Percentiles rank a stretch among this genome's conserved stretches.
Evolutionary conservation across 2,329 filamentous ascomycete genomes (phyloP).

Genomic region (Trichoderma citrinoviride): DNA sequence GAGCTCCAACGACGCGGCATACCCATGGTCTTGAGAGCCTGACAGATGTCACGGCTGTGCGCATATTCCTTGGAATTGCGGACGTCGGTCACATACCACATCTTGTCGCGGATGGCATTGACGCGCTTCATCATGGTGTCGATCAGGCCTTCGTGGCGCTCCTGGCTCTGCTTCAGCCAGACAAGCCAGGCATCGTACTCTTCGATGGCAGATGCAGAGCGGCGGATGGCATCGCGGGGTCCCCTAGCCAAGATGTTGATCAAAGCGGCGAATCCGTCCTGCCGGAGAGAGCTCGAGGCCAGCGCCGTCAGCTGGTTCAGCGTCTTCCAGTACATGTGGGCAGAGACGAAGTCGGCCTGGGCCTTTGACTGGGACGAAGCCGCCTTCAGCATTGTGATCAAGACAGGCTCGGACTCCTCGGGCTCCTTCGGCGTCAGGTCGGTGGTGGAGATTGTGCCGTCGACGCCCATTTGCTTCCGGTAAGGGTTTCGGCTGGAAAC

Average conservation of each 20-base stretch:
- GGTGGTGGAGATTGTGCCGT: constrained; percentile 18
- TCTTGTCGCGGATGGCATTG: constrained; percentile 82
- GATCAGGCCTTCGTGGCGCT: constrained; percentile 70
- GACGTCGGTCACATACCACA: constrained; percentile 98
- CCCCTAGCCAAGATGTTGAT: constrained; percentile 72
- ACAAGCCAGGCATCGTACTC: constrained; percentile 80
- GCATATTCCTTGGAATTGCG: constrained; percentile 86
- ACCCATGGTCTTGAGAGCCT: constrained; percentile 89
- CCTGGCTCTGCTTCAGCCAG: constrained; percentile 78
- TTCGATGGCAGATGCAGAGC: constrained; percentile 69
- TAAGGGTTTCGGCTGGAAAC: constrained; percentile 60
- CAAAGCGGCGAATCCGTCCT: constrained; percentile 68
- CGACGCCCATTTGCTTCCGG: constrained; percentile 36
- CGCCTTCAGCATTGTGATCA: constrained; percentile 72
- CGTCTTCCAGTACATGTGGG: constrained; percentile 82
- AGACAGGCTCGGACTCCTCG: constrained; percentile 50
- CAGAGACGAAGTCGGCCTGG: constrained; percentile 77
- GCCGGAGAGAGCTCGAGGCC: constrained; percentile 58
- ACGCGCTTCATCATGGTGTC: constrained; percentile 72
- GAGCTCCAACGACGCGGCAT: constrained; percentile 56
- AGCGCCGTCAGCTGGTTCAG: constrained; percentile 68
- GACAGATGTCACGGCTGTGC: constrained; percentile 78
- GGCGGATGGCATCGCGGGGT: constrained; percentile 65
- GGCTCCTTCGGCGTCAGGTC: constrained; percentile 26
- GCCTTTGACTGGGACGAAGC: constrained; percentile 75